Base-by-base conservation (phyloP, 1,139 yeast genomes). In the Yamadazyma kanchanaburiensis region DNA sequence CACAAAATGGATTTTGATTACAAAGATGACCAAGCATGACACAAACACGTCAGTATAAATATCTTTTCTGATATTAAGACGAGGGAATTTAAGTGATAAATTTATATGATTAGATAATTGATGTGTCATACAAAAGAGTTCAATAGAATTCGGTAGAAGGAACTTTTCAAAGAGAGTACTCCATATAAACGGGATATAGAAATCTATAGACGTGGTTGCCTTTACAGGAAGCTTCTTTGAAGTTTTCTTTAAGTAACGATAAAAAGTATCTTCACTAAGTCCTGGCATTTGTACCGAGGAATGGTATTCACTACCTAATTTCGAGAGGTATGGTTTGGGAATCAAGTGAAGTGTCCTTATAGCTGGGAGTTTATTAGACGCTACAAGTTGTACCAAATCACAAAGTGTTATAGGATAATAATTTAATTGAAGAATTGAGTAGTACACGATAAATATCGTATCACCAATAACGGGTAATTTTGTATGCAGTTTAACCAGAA, bases 331-430 rank as follows among this genome's bases (percentile, higher is more conserved):
- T 7, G 16, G 10, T 14, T 27, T 11, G 7, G 37, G 38, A 8
- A 34, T n/a, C 10, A 34, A 14, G 12, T 34, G 38, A 14, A 28
- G 19, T 11, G 64, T 52, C 27, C 51, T 55, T 33, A 65, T 43
- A 37, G 56, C 62, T 0, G 77, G 76, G 1, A 72, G 48, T 26
- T 49, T 44, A 33, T 68, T 68, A 10, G 44, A 30, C 13, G 49
- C 40, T 10, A 66, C 45, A 31, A 57, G 48, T 6, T 47, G 44
- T 10, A 69, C 34, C 14, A 69, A 32, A 33, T 69, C 71, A 28
- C 43, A 41, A 4, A 60, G 37, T 37, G 64, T 69, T 4, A 71
- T 40, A 1, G 75, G 74, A 27, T 55, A 47, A 22, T 46, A 45
- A 31, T 56, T 58, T 32, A 67, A 43, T 31, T 54, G 54, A 13